Evolutionary conservation across 23 red algal species (phyloP).

Genomic region (Porphyridium purpureum): DNA sequence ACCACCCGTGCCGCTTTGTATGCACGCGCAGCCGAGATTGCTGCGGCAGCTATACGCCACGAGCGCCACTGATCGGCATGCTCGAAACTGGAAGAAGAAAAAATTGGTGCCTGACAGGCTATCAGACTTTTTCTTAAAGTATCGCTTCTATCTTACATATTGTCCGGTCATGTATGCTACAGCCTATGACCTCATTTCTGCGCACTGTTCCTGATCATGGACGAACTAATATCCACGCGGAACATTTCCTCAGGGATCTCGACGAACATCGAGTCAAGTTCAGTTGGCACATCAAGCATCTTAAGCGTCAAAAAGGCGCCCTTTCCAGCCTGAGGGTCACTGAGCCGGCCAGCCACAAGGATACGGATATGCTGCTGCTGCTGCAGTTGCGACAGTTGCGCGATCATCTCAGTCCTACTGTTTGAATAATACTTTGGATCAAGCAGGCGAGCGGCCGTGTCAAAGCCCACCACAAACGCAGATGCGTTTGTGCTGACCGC

Average conservation of each 20-base stretch:
- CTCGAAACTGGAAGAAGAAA: too few relatives aligned
- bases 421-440: slow-evolving; percentile 5
- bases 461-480: slow-evolving; percentile 9
- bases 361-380: background rate
- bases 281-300: background rate
- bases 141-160: too few relatives aligned
- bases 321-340: background rate
- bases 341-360: background rate
- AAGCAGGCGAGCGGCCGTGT: slow-evolving; percentile 4
- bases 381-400: background rate
- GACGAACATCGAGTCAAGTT: background rate
- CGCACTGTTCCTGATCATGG: too few relatives aligned
- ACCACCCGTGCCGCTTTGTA: too few relatives aligned
- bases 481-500: background rate
- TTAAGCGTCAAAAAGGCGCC: background rate
- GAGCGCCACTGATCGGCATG: too few relatives aligned
- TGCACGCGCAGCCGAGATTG: too few relatives aligned
- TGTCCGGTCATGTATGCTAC: too few relatives aligned
- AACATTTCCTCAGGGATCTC: background rate
- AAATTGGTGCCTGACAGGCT: too few relatives aligned
- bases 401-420: slow-evolving; percentile 2
- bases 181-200: too few relatives aligned
- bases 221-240: background rate
- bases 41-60: too few relatives aligned
- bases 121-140: too few relatives aligned